Evolutionary conservation across 2,329 filamentous ascomycete genomes (phyloP), one percentile per base, ranked within the genome.

Genomic region (Alternaria arborescens): DNA sequence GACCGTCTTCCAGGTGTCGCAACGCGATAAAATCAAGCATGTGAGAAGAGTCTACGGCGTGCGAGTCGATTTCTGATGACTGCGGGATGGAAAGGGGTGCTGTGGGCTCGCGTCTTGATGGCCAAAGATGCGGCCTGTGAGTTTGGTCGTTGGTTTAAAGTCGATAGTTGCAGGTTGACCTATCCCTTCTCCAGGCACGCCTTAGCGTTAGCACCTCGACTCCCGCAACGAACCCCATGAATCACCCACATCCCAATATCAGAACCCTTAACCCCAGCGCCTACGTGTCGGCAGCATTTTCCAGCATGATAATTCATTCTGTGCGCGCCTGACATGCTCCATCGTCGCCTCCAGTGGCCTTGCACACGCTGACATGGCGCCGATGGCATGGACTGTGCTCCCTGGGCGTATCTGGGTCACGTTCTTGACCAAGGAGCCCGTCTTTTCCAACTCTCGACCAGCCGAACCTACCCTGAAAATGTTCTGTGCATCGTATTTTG

Each of bases 1-100:
- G 72, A 72, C 77, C 40, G 72, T 77, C 77, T 74, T 77, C 74
- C 77, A 75, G 74, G 74, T 74, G 70, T 78, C 77, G 78, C 75
- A 68, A 71, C 68, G 69, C 70, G 66, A 62, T 74, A 67, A 73
- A 75, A 76, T 67, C 69, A 71, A 75, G 74, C 76, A 78, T 80
- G 74, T 75, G 76, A 77, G 72, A 61, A 72, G 74, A 71, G 67
- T 63, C 63, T 57, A 66, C 64, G 67, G 68, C 67, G 65, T 64
- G 52, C 61, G 66, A 77, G 67, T 64, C 64, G 68, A 61, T 55
- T 52, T 63, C 57, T 62, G 71, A 73, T 73, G 69, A 67, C 64
- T 71, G 61, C 61, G 72, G 71, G 77, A 77, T 77, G 76, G 53
- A 78, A 74, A 61, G 58, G 22, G 69, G 59, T 55, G 70, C 20